phyloP scores from a whole-genome alignment of 306 rosid genomes.

The Nissolia schottii region DNA sequence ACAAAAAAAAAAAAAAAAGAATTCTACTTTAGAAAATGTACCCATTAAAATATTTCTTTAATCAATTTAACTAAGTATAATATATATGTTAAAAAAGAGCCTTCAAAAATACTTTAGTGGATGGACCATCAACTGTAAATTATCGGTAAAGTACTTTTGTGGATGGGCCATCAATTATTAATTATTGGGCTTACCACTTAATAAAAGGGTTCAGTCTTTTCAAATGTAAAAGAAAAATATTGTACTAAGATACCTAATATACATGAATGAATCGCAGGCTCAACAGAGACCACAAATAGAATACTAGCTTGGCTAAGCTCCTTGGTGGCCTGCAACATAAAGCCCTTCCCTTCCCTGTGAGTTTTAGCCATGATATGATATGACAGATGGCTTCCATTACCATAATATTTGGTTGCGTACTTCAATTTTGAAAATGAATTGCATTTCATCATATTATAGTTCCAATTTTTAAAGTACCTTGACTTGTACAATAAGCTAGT shows the following conservation, averaged over 20 bases:
- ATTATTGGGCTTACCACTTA: not conserved
- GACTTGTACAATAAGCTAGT: not conserved
- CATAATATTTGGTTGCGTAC: not conserved
- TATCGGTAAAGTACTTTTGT: not conserved
- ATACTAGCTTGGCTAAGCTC: not conserved
- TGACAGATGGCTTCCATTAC: not conserved
- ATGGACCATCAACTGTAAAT: not conserved
- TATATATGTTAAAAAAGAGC: too few species aligned
- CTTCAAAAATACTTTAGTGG: not conserved
- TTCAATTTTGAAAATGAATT: not conserved
- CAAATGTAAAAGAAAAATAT: not conserved
- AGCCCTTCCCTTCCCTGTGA: not conserved
- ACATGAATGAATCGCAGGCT: not conserved
- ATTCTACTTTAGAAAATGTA: too few species aligned
- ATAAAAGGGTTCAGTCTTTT: not conserved
- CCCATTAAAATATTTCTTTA: too few species aligned
- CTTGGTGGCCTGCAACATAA: not conserved
- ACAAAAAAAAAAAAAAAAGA: too few species aligned
- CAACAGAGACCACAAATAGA: not conserved
- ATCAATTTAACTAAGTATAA: too few species aligned
- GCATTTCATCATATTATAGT: not conserved
- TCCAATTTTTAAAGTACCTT: not conserved
- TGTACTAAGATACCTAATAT: not conserved
- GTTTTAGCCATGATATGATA: too few species aligned
- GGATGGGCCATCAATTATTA: not conserved